Base-by-base conservation (phyloP, 768 basidiomycete species). In the Gautieria morchelliformis region DNA sequence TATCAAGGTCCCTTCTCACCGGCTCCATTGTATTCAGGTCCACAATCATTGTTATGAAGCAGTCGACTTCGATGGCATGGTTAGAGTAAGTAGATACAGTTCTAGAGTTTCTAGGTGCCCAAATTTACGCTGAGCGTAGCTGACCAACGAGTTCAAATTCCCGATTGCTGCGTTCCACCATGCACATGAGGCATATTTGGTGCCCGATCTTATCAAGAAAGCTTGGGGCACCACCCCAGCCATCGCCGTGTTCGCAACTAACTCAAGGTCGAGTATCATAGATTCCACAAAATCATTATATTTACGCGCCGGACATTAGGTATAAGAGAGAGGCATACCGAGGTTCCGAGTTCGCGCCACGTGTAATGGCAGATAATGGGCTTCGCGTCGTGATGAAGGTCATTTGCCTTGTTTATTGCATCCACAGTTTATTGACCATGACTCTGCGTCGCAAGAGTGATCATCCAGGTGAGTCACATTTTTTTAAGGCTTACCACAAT, bases 151-250 rank as follows among this genome's bases (percentile, higher is more conserved):
- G 60, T 77, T 75, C 68, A 65, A 75, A 45, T 70, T 68, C 61
- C 64, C 65, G 10, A 60, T 71, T 51, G 63, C 69, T 19, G 69
- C 69, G 12, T 67, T 72, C 55, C 72, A 73, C 51, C 72, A 72
- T 55, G 75, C 75, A 1, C 82, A 82, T 58, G 89, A 93, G 59
- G 68, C 74, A 4, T 75, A 72, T 56, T 69, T 75, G 27, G 72
- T 75, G 5, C 71, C 74, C n/a, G 71, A 72, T 41, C 61, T 72
- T 7, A 67, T 77, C 57, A 74, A 74, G 64, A 64, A 69, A 56
- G 65, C 67, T 4, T 81, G 68, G 79, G 89, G 73, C 17, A 65
- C 59, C n/a, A 64, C 72, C 27, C 75, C 75, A 0, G 71, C 73
- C 0, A 65, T 74, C 27, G 75, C 75, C 4, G 67, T 76, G 32